Conservation (phyloP, 2,329 filamentous ascomycete species). For the Fusarium citri region DNA sequence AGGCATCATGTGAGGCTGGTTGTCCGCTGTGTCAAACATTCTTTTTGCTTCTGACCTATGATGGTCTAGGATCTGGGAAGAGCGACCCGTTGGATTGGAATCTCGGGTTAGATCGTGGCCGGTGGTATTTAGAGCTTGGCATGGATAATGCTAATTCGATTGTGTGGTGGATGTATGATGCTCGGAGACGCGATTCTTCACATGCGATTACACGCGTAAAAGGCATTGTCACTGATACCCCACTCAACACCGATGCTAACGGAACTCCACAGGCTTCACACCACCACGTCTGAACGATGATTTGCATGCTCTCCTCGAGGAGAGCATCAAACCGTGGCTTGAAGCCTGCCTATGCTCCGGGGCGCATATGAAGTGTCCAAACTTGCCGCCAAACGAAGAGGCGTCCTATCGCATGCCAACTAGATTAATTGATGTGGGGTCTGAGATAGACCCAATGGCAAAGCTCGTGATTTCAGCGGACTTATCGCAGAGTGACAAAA, state of each 20-base stretch:
- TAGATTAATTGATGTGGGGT: neutral
- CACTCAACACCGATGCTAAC: rapidly evolving
- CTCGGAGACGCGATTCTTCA: no score
- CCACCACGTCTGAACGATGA: neutral
- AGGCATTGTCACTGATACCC: rapidly evolving
- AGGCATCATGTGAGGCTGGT: neutral
- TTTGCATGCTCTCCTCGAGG: neutral
- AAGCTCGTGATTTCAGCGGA: rapidly evolving
- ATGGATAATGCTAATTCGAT: no score
- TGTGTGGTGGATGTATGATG: no score
- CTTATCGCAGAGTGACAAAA: rapidly evolving
- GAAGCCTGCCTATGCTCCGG: neutral
- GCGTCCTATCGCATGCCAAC: neutral
- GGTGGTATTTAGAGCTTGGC: no score
- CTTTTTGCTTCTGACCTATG: neutral
- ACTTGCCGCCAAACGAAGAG: neutral
- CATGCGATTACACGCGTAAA: neutral
- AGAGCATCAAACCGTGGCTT: neutral
- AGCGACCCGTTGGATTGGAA: neutral
- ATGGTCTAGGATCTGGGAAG: rapidly evolving
- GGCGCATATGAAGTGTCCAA: rapidly evolving
- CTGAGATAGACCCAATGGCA: rapidly evolving
- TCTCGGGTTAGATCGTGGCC: no score
- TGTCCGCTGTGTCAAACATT: neutral
- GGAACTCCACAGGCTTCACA: rapidly evolving